Percentiles rank a stretch among this genome's conserved stretches.
Conservation (phyloP, 73 alveolate genomes). For the Uronychia setigera region DNA sequence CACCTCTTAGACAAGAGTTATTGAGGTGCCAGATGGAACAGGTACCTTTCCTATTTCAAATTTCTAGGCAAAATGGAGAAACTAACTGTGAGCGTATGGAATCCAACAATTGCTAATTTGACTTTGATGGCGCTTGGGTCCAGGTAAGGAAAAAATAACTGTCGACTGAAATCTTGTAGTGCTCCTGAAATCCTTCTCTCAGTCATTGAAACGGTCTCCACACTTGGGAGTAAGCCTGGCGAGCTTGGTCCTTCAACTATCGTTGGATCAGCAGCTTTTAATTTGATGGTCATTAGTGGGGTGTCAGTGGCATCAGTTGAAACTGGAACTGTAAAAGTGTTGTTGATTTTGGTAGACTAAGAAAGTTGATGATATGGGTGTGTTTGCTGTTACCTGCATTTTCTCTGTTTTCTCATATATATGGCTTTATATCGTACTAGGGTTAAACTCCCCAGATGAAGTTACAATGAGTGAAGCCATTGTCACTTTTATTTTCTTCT, state of each 20-base stretch:
- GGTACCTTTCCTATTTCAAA: no score
- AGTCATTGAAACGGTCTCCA: constrained; percentile 55
- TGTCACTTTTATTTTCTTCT: constrained; percentile 59
- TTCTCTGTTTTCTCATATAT: constrained; percentile 64
- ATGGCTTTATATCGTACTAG: constrained; percentile 64
- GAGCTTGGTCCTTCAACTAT: constrained; percentile 76
- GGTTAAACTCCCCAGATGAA: constrained; percentile 23
- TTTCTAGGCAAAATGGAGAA: constrained; percentile 25
- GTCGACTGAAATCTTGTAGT: constrained; percentile 5
- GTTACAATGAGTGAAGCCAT: constrained; percentile 42
- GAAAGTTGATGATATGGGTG: constrained; percentile 61
- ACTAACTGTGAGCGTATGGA: constrained; percentile 70
- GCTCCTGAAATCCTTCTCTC: constrained; percentile 85
- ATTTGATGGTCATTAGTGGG: constrained; percentile 55
- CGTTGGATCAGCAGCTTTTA: constrained; percentile 79
- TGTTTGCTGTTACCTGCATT: constrained; percentile 55
- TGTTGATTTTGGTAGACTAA: constrained; percentile 11
- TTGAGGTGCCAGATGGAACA: constrained; percentile 8
- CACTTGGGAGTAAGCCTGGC: constrained; percentile 45
- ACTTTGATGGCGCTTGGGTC: constrained; percentile 83
- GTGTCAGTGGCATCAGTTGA: constrained; percentile 72
- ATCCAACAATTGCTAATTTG: constrained; percentile 80
- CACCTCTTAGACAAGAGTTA: constrained; percentile 59
- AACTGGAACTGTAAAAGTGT: constrained; percentile 46
- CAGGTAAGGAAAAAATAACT: constrained; percentile 1